These are phyloP conservation scores for Trichoderma lentiforme DNA, from an alignment of 2,329 filamentous ascomycete genomes.

Conservation along the genomic window DNA sequence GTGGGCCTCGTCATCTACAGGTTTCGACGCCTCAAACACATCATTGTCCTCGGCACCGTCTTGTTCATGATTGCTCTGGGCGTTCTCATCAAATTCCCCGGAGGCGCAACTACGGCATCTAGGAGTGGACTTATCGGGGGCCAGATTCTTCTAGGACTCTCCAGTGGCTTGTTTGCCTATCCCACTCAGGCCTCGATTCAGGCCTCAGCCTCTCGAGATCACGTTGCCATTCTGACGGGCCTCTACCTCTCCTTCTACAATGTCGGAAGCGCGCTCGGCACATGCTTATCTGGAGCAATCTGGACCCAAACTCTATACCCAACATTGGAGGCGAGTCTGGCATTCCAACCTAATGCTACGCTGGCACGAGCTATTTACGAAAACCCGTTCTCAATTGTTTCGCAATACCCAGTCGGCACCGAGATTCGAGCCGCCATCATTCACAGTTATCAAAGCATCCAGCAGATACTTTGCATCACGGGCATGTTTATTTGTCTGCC, in stretches of 20 bases:
- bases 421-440: slow-evolving; percentile 44
- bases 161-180: slow-evolving; percentile 54
- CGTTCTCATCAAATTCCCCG: slow-evolving; percentile 53
- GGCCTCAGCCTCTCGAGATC: slow-evolving; percentile 35
- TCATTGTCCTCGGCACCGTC: slow-evolving; percentile 55
- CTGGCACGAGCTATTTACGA: slow-evolving; percentile 37
- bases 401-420: slow-evolving; percentile 40
- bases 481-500: slow-evolving; percentile 46
- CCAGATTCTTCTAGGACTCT: slow-evolving; percentile 55
- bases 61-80: slow-evolving; percentile 56
- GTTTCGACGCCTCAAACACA: slow-evolving; percentile 53
- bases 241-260: slow-evolving; percentile 42
- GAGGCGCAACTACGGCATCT: slow-evolving; percentile 40
- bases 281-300: slow-evolving; percentile 39
- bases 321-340: slow-evolving; percentile 31
- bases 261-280: slow-evolving; percentile 41
- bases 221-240: slow-evolving; percentile 38
- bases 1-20: slow-evolving; percentile 51
- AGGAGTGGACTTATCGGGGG: slow-evolving; percentile 53
- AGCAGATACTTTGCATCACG: slow-evolving; percentile 43
- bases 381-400: slow-evolving; percentile 35
- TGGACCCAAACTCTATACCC: slow-evolving; percentile 41
- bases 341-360: slow-evolving; percentile 34
- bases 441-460: slow-evolving; percentile 42
- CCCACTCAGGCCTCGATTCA: slow-evolving; percentile 41